Percentiles rank a stretch among this genome's conserved stretches.
Evolutionary conservation across 768 basidiomycete genomes (phyloP).

Genomic region (Russula olivacea): DNA sequence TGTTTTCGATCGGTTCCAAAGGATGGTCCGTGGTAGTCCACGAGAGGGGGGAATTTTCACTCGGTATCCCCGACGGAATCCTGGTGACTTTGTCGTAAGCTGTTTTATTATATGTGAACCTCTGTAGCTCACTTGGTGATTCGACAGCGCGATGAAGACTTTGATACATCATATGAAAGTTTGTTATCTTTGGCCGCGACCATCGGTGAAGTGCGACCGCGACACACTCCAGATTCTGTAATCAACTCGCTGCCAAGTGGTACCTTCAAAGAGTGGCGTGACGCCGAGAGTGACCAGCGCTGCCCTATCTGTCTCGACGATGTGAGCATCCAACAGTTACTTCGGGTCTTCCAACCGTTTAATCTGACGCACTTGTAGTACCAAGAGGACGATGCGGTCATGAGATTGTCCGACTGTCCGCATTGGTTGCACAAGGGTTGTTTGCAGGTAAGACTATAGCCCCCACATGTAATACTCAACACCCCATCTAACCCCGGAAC

Average conservation of each 20-base stretch:
- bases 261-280: slow-evolving; percentile 61
- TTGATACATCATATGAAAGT: slow-evolving; percentile 70
- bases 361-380: slow-evolving; percentile 45
- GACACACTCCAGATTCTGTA: slow-evolving; percentile 55
- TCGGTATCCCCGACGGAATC: slow-evolving; percentile 21
- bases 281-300: slow-evolving; percentile 56
- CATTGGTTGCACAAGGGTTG: slow-evolving; percentile 81
- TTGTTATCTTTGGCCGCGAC: slow-evolving; percentile 51
- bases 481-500: slow-evolving; percentile 17
- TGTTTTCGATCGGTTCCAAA: slow-evolving; percentile 13
- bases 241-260: slow-evolving; percentile 55
- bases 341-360: slow-evolving; percentile 17
- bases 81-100: slow-evolving; percentile 51
- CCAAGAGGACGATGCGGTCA: slow-evolving; percentile 49
- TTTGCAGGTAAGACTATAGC: slow-evolving; percentile 49
- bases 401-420: slow-evolving; percentile 61
- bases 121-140: slow-evolving; percentile 16
- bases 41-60: slow-evolving; percentile 8
- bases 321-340: slow-evolving; percentile 39
- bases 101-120: not conserved
- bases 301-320: slow-evolving; percentile 86
- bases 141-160: slow-evolving; percentile 66
- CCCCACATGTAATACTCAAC: not conserved
- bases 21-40: slow-evolving; percentile 18
- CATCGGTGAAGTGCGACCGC: slow-evolving; percentile 65